Base-by-base conservation (phyloP, 139 green algal genomes). In the Chlorella sp. region DNA sequence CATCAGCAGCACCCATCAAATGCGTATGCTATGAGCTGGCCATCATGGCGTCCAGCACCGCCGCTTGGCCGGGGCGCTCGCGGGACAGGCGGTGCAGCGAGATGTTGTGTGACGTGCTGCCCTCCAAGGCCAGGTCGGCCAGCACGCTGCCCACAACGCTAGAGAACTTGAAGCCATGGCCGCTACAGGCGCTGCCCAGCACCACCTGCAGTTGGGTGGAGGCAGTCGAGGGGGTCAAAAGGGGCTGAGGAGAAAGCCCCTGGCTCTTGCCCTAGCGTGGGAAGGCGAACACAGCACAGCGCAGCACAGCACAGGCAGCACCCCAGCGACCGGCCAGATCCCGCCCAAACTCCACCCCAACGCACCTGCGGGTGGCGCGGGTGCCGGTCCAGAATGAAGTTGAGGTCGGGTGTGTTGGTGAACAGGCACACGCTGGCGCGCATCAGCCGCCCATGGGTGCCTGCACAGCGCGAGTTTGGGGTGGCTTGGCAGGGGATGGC, bases 161-260 rank as follows among this genome's bases (percentile, higher is more conserved):
- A 32, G 85, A 90, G 82, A 98, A 95, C 87, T 98, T 98, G 90
- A 95, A 98, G 41, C 95, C 95, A 74, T 98, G 95, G 0, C 95
- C 95, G 39, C 74, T 91, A 87, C 94, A 97, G 1, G 92, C 90
- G 7, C 90, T 95, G 80, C 87, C 92, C 18, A 97, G 51, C 4
- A 97, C 79, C 26, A 97, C 94, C 93, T 96, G 91, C 62, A 56
- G 56, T 36, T 41, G 11, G 26, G 21, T 57, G 38, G 21, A 74
- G 68, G 20, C 32, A 28, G n/a, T n/a, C n/a, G n/a, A n/a, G n/a
- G n/a, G n/a, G n/a, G n/a, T n/a, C n/a, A n/a, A n/a, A n/a, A n/a
- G n/a, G n/a, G n/a, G n/a, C n/a, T n/a, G n/a, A n/a, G n/a, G n/a
- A n/a, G n/a, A n/a, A n/a, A n/a, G n/a, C n/a, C n/a, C n/a, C n/a